Evolutionary conservation across 140 eudicot species (phyloP).

Genomic region (Ambrosia hybrid): DNA sequence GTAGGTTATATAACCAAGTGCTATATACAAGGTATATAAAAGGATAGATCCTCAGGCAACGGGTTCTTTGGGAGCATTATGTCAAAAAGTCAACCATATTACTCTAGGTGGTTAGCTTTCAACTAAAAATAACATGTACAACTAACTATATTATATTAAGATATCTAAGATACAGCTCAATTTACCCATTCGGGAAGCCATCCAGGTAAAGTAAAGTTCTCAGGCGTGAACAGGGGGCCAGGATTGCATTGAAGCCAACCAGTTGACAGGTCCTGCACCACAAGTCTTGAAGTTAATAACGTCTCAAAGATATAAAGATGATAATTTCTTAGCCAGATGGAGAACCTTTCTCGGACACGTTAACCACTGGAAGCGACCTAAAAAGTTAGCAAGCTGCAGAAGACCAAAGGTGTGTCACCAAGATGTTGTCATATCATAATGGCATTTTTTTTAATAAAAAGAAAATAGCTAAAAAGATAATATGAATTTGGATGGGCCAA

Average conservation of each 20-base stretch:
- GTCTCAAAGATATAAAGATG: slow-evolving; percentile 11
- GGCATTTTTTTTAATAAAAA: background rate
- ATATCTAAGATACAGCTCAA: background rate
- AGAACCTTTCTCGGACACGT: slow-evolving; percentile 93
- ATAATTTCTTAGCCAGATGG: slow-evolving; percentile 9
- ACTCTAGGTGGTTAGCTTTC: background rate
- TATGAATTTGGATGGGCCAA: background rate
- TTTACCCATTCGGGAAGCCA: slow-evolving; percentile 87
- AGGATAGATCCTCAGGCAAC: too few species aligned
- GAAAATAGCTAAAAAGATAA: background rate
- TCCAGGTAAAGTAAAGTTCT: slow-evolving; percentile 52
- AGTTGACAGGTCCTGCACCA: slow-evolving; percentile 79
- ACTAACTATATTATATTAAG: background rate
- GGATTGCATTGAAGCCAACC: slow-evolving; percentile 99
- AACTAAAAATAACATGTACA: background rate
- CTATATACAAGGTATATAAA: too few species aligned
- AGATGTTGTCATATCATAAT: slow-evolving; percentile 18
- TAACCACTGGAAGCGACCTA: slow-evolving; percentile 87
- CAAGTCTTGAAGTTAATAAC: slow-evolving; percentile 18
- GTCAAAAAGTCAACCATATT: too few species aligned
- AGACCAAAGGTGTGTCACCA: slow-evolving; percentile 12
- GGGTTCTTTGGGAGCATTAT: too few species aligned
- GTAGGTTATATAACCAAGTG: too few species aligned
- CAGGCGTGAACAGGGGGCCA: slow-evolving; percentile 75
- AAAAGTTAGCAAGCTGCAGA: slow-evolving; percentile 84